Evolutionary conservation across 768 basidiomycete species (phyloP), one percentile per base, ranked within the genome.

Genomic region (Mycena metata): DNA sequence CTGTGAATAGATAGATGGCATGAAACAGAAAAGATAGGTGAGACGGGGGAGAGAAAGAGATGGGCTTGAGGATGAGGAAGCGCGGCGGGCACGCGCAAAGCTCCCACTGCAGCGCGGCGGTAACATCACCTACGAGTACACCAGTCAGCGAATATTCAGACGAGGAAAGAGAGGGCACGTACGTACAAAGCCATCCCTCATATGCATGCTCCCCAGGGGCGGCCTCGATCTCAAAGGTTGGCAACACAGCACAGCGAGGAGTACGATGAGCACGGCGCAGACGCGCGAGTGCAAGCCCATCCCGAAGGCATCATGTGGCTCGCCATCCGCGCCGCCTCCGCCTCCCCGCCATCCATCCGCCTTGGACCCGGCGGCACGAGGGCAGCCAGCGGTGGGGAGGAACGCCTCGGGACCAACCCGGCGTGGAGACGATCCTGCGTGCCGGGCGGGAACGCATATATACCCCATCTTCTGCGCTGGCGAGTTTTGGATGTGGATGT

Each of bases 351-450:
- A n/a, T n/a, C n/a, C n/a, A n/a, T n/a, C n/a, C n/a, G n/a, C n/a
- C n/a, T n/a, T n/a, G n/a, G n/a, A n/a, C n/a, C n/a, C n/a, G n/a
- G n/a, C n/a, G n/a, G n/a, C n/a, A n/a, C n/a, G n/a, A n/a, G n/a
- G n/a, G n/a, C n/a, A n/a, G n/a, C n/a, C n/a, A n/a, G n/a, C n/a
- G n/a, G n/a, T n/a, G n/a, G n/a, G n/a, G n/a, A n/a, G n/a, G n/a
- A n/a, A 75, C 95, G 94, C 86, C 92, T 88, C n/a, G n/a, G 39
- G 92, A 92, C 93, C 94, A 95, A 19, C 90, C 87, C 74, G 94
- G 92, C 3, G 93, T 93, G 1, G 87, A 88, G 47, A 94, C 86
- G 69, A 92, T 83, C n/a, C n/a, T n/a, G n/a, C 10, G 93, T 93
- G 39, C 92, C 92, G 19, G 92, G 86, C 67, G 93, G 93, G 60